Evolutionary conservation across 352 stramenopile genomes (phyloP).

Genomic region (Stramenopiles sp.): DNA sequence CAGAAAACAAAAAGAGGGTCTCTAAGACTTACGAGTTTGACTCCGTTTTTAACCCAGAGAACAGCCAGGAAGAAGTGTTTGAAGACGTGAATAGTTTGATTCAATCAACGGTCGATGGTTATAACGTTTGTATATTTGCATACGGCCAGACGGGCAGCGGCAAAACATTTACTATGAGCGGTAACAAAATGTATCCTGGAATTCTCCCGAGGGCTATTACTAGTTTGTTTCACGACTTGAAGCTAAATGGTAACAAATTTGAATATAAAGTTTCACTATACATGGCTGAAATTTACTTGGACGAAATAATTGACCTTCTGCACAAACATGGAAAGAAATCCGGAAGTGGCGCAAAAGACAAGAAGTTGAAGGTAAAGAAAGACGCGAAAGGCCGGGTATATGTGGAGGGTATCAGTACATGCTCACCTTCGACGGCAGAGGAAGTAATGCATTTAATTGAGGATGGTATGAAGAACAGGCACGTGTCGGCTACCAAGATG

Average conservation of each 20-base stretch:
- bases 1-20: conserved; percentile 38
- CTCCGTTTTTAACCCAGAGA: conserved; percentile 51
- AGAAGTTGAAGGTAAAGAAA: conserved; percentile 77
- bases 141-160: conserved; percentile 74
- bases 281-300: conserved; percentile 79
- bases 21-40: conserved; percentile 68
- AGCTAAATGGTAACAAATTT: conserved; percentile 26
- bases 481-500: conserved; percentile 72
- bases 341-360: conserved; percentile 8
- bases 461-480: conserved; percentile 53
- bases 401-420: conserved; percentile 56
- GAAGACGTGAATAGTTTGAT: conserved; percentile 73
- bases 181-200: conserved; percentile 36
- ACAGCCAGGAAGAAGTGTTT: conserved; percentile 54
- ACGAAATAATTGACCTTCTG: conserved; percentile 63
- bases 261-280: conserved; percentile 48
- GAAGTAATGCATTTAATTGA: conserved; percentile 63
- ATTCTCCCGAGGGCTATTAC: conserved; percentile 60
- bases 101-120: conserved; percentile 63
- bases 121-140: conserved; percentile 65
- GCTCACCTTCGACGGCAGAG: conserved; percentile 37
- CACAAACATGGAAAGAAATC: conserved; percentile 38
- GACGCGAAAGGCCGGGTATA: conserved; percentile 71
- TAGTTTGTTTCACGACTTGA: conserved; percentile 38
- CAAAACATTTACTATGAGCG: conserved; percentile 82